Evolutionary conservation across 163 green algal genomes (phyloP).

Genomic region (Volvox carteri): DNA sequence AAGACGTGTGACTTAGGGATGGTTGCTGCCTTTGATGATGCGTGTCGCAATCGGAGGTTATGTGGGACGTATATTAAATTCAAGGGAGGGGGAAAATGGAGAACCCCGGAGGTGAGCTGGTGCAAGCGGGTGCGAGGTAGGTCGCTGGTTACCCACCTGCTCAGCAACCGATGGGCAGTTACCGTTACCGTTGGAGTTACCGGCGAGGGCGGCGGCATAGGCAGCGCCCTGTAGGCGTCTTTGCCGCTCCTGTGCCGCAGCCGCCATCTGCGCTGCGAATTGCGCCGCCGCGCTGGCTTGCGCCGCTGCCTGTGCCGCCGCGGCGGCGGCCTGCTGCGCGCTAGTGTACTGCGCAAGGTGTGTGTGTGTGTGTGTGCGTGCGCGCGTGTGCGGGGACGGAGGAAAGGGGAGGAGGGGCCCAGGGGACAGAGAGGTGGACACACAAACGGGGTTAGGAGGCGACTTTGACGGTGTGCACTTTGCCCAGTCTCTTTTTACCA

Average conservation of each 20-base stretch:
- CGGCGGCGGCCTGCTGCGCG: slow-evolving; percentile 32
- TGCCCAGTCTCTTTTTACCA: no score
- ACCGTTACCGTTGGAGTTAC: no score
- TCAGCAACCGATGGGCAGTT: neutral
- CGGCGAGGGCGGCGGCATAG: neutral
- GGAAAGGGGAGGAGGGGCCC: no score
- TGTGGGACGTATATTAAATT: neutral
- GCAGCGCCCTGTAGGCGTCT: no score
- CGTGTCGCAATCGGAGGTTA: no score
- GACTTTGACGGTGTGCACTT: no score
- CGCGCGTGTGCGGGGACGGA: no score
- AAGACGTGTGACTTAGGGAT: no score
- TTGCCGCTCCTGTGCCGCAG: neutral
- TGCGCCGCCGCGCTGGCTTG: slow-evolving; percentile 34
- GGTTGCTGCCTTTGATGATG: no score
- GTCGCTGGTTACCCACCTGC: neutral
- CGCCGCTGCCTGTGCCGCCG: slow-evolving; percentile 8
- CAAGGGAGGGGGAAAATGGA: neutral
- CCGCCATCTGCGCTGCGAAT: slow-evolving; percentile 31
- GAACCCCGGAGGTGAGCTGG: neutral
- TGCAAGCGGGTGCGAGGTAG: neutral
- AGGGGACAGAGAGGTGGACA: no score
- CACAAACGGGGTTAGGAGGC: no score
- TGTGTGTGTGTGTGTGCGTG: no score
- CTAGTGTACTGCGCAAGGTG: slow-evolving; percentile 46